Conservation (phyloP, 768 basidiomycete genomes). For the Trametes cubensis region DNA sequence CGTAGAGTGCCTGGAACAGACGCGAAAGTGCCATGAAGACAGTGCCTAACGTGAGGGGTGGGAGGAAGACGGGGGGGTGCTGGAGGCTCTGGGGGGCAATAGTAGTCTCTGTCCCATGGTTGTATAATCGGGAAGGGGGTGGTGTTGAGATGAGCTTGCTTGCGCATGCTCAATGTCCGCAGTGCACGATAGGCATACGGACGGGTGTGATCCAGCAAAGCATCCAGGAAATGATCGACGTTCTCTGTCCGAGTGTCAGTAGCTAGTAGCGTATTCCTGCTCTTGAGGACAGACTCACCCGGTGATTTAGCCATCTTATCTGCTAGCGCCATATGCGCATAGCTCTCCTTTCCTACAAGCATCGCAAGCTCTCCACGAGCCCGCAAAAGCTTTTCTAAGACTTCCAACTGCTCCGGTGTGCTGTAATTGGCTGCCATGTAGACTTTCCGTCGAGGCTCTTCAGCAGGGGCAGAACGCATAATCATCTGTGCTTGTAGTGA, state of each 20-base stretch:
- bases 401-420: constrained; percentile 70
- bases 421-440: constrained; percentile 84
- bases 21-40: constrained; percentile 91
- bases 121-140: constrained; percentile 67
- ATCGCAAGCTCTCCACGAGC: constrained; percentile 82
- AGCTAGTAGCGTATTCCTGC: too few relatives aligned
- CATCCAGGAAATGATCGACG: constrained; percentile 82
- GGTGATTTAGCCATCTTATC: constrained; percentile 99
- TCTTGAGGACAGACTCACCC: too few relatives aligned
- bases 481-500: constrained; percentile 93
- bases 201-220: constrained; percentile 77
- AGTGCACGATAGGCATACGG: constrained; percentile 79
- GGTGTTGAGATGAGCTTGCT: constrained; percentile 71
- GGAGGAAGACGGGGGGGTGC: constrained; percentile 73
- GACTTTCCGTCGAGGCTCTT: constrained; percentile 78
- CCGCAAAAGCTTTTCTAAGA: constrained; percentile 77
- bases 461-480: constrained; percentile 83
- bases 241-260: too few relatives aligned
- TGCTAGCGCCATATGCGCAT: constrained; percentile 80
- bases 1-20: constrained; percentile 85
- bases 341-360: constrained; percentile 84
- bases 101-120: constrained; percentile 98
- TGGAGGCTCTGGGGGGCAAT: constrained; percentile 78
- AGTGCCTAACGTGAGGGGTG: constrained; percentile 83
- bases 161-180: constrained; percentile 62